Evolutionary conservation across 257 asterid genomes (phyloP).

Genomic region (Misopates orontium): DNA sequence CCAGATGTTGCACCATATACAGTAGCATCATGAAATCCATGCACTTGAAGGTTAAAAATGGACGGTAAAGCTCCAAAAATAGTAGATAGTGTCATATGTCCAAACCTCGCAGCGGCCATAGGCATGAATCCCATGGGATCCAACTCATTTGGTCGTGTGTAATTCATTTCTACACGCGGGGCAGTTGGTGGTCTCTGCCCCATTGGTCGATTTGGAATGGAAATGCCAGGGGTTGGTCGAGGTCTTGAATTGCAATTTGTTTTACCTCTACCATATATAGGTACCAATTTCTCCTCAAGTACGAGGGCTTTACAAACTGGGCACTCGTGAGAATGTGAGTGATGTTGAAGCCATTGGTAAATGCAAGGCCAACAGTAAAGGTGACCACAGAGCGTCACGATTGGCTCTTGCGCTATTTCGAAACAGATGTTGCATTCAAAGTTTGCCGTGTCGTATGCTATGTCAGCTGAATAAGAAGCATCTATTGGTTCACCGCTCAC

Average conservation of each 20-base stretch:
- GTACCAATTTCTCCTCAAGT: slow-evolving; percentile 73
- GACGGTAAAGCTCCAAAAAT: slow-evolving; percentile 63
- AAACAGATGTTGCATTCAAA: slow-evolving; percentile 94
- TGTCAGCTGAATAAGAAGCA: slow-evolving; percentile 43
- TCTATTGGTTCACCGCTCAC: slow-evolving; percentile 37
- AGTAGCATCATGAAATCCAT: slow-evolving; percentile 79
- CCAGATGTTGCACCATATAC: slow-evolving; percentile 79
- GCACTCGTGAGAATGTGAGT: slow-evolving; percentile 82
- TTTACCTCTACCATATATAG: slow-evolving; percentile 89
- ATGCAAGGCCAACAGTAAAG: slow-evolving; percentile 98
- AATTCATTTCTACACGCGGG: slow-evolving; percentile 53
- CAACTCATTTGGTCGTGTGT: slow-evolving; percentile 48
- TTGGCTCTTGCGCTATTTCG: slow-evolving; percentile 86
- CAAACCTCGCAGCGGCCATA: slow-evolving; percentile 60
- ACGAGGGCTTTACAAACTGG: slow-evolving; percentile 85
- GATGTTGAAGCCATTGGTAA: slow-evolving; percentile 81
- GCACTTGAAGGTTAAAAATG: slow-evolving; percentile 60
- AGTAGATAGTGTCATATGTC: slow-evolving; percentile 57
- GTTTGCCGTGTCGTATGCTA: slow-evolving; percentile 43
- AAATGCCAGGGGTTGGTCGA: slow-evolving; percentile 38
- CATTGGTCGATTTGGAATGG: slow-evolving; percentile 64
- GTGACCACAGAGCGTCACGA: slow-evolving; percentile 94
- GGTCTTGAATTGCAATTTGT: slow-evolving; percentile 54
- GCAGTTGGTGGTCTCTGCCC: slow-evolving; percentile 75
- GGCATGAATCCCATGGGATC: slow-evolving; percentile 58